Evolutionary conservation across 805 yeast species (phyloP).

Genomic region (Saturnispora besseyi): DNA sequence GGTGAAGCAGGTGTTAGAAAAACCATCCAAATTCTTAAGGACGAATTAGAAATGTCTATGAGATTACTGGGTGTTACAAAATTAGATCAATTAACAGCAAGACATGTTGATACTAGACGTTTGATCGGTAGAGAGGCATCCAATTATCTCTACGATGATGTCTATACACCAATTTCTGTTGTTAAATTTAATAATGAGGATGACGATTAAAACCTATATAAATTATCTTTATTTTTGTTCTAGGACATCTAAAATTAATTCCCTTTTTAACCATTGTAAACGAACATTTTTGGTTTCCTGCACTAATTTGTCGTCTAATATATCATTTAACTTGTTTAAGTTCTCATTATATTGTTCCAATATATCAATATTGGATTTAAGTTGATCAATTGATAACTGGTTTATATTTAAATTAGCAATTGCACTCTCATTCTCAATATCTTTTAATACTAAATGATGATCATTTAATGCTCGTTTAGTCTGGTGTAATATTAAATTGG

Average conservation of each 20-base stretch:
- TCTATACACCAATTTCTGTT: slow-evolving; percentile 24
- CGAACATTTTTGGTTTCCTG: slow-evolving; percentile 14
- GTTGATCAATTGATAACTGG: slow-evolving; percentile 12
- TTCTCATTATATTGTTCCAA: slow-evolving; percentile 19
- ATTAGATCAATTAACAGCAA: slow-evolving; percentile 49
- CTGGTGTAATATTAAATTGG: slow-evolving; percentile 7
- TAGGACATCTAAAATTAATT: slow-evolving; percentile 9
- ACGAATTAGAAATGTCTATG: slow-evolving; percentile 72
- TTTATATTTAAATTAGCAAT: slow-evolving; percentile 12
- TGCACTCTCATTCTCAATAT: slow-evolving; percentile 2
- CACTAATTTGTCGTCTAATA: slow-evolving; percentile 19
- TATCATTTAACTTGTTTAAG: slow-evolving; percentile 12
- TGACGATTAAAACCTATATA: neutral
- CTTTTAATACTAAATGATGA: slow-evolving; percentile 2
- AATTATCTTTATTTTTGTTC: slow-evolving; percentile 1
- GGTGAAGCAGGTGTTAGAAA: slow-evolving; percentile 58
- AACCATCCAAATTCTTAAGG: slow-evolving; percentile 53
- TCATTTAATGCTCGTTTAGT: slow-evolving; percentile 9
- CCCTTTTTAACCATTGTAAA: slow-evolving; percentile 23
- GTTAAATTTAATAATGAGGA: slow-evolving; percentile 26
- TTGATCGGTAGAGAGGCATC: slow-evolving; percentile 27
- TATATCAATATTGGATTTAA: slow-evolving; percentile 13
- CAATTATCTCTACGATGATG: slow-evolving; percentile 24
- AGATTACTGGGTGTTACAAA: slow-evolving; percentile 64
- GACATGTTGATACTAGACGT: slow-evolving; percentile 46